Evolutionary conservation across 306 rosid species (phyloP), one percentile per base, ranked within the genome.

Genomic region (Oemleria cerasiformis): DNA sequence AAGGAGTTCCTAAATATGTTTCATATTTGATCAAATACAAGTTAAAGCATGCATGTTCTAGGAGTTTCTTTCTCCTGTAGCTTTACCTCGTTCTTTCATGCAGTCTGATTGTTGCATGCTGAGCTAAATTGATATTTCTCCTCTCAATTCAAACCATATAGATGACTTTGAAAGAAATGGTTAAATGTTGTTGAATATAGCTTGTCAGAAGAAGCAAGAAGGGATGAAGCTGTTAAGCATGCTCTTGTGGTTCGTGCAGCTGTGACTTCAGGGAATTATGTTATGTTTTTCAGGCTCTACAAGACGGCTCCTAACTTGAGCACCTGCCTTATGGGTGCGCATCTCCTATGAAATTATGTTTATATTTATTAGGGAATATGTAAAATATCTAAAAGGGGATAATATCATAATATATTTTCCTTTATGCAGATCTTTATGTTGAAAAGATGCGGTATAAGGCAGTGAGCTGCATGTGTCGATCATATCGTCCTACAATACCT

Each of bases 391-490:
- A 73, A 64, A 59, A 40, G 40, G 20, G 70, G 47, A 45, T 51
- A 17, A 57, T 65, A 43, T 23, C 45, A 68, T 76, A 7, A 19
- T 40, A 12, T 53, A 68, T 34, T 56, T 36, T 59, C 23, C 54
- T 76, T 67, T 79, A 42, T 70, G 71, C 92, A 95, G 99, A 95
- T 82, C 90, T 85, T 23, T 91, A 80, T 73, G 96, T 86, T 73
- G 99, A 91, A 84, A 89, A 91, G 91, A 94, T 94, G 92, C 90
- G 99, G 42, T 94, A 83, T 65, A 91, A 86, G 79, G 97, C 97
- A 8, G 87, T 89, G 77, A 95, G 53, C 73, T 91, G 97, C 89
- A 95, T 95, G 84, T 89, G 92, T 78, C 92, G 96, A 76, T 89
- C 99, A 2, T 91, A 91, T 85, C 99, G 99, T 34, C 99, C 99